These are phyloP conservation scores for Hypholoma sublateritium DNA, from an alignment of 768 basidiomycete species.

Conservation along the genomic window DNA sequence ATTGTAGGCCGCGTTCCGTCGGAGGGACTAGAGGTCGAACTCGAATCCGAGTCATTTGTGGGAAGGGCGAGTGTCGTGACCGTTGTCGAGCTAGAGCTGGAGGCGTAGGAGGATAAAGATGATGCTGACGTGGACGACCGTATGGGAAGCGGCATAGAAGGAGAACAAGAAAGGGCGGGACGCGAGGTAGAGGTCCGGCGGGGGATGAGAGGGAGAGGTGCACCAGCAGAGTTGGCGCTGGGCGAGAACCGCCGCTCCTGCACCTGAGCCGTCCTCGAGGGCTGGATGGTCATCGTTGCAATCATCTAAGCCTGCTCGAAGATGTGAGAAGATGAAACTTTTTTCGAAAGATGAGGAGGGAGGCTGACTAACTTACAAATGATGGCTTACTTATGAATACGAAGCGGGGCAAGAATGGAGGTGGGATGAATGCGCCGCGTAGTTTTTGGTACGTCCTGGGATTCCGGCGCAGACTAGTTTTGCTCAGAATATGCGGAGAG, in stretches of 20 bases:
- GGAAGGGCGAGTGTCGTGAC: slow-evolving; percentile 20
- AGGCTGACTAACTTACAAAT: slow-evolving; percentile 16
- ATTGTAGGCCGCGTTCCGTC: slow-evolving; percentile 35
- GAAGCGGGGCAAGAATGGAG: neutral
- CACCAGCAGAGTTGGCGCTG: slow-evolving; percentile 53
- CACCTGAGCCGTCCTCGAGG: slow-evolving; percentile 34
- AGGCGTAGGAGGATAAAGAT: slow-evolving; percentile 15
- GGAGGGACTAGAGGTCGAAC: slow-evolving; percentile 32
- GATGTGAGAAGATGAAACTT: slow-evolving; percentile 5
- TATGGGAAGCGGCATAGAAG: slow-evolving; percentile 18
- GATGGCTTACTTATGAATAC: slow-evolving; percentile 5
- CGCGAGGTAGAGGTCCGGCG: slow-evolving; percentile 38
- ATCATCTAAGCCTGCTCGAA: slow-evolving; percentile 34
- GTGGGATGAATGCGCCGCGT: slow-evolving; percentile 2
- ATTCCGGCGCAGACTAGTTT: slow-evolving; percentile 3
- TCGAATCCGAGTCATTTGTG: slow-evolving; percentile 34
- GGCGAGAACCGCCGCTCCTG: slow-evolving; percentile 33
- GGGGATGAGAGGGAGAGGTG: slow-evolving; percentile 64
- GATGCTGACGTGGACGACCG: slow-evolving; percentile 22
- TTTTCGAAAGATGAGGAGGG: slow-evolving; percentile 8
- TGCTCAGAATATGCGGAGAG: neutral
- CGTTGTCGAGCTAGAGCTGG: slow-evolving; percentile 12
- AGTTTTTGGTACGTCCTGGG: neutral
- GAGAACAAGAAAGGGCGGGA: slow-evolving; percentile 20
- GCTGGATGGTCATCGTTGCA: slow-evolving; percentile 38